A percentile compares a stretch with the other conserved stretches of the same genome.
phyloP scores from a whole-genome alignment of 2,329 filamentous ascomycete species.

The Teratosphaeria viscida region DNA sequence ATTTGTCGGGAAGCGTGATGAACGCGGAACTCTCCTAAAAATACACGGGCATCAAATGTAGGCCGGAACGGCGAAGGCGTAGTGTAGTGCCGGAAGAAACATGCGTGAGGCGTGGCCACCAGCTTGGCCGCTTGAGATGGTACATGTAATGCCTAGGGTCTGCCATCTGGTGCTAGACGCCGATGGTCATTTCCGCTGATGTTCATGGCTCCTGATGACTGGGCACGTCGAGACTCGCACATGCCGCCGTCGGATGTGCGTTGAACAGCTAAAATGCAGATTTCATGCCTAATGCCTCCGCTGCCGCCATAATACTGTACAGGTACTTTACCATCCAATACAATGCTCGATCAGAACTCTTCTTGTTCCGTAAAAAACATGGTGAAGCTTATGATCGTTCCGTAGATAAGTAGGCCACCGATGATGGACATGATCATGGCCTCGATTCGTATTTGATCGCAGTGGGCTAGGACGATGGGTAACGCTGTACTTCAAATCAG shows the following conservation, averaged over 20 bases:
- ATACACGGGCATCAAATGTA: too few species aligned
- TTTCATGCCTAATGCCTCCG: background rate
- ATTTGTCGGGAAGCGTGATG: too few species aligned
- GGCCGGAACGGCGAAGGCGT: too few species aligned
- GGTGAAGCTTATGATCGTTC: constrained; percentile 93
- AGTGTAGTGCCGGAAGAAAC: too few species aligned
- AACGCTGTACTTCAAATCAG: constrained; percentile 50
- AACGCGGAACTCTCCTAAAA: too few species aligned
- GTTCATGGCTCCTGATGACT: background rate
- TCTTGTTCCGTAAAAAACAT: constrained; percentile 98
- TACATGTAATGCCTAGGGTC: too few species aligned
- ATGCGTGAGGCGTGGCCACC: too few species aligned
- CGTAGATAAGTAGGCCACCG: constrained; percentile 89
- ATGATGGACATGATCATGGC: constrained; percentile 94
- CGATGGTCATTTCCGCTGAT: too few species aligned
- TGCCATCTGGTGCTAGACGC: too few species aligned
- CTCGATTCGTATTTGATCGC: constrained; percentile 65
- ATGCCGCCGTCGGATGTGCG: background rate
- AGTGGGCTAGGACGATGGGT: constrained; percentile 78
- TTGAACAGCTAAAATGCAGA: background rate
- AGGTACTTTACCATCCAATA: background rate
- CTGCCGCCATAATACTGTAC: background rate
- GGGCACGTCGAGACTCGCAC: background rate
- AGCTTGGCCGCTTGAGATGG: too few species aligned
- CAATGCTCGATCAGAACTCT: constrained; percentile 58